phyloP scores from a whole-genome alignment of 257 asterid genomes.

The Nicotiana obtusifolia region DNA sequence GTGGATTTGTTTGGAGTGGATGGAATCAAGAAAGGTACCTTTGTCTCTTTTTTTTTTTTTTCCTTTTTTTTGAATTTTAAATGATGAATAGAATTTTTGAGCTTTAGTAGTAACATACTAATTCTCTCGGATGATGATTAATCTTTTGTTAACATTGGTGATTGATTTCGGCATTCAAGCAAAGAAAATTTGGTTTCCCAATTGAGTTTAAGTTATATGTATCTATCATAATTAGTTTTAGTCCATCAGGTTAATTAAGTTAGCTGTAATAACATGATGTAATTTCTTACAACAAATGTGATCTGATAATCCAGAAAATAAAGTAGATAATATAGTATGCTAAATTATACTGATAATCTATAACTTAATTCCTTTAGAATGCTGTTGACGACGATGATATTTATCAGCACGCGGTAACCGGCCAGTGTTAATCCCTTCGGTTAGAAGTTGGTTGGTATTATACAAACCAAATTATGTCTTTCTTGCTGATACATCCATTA shows the following conservation, averaged over 20 bases:
- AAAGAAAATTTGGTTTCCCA: not conserved
- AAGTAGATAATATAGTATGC: not conserved
- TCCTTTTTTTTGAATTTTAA: not conserved
- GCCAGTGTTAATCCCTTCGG: not conserved
- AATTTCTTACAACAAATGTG: not conserved
- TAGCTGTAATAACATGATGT: not conserved
- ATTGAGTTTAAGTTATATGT: not conserved
- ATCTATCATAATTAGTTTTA: too few species aligned
- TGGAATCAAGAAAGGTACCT: slow-evolving; percentile 21
- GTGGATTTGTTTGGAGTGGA: slow-evolving; percentile 27
- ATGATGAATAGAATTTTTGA: slow-evolving; percentile 2
- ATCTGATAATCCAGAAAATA: not conserved
- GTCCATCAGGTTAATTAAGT: not conserved
- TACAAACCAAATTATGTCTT: not conserved
- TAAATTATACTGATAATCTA: not conserved
- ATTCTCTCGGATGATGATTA: slow-evolving; percentile 4
- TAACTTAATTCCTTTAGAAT: not conserved
- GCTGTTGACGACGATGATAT: not conserved
- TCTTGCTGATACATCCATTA: not conserved
- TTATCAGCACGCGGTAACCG: not conserved
- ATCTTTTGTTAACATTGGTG: slow-evolving; percentile 12
- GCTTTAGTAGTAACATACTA: slow-evolving; percentile 1
- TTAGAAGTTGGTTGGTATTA: not conserved
- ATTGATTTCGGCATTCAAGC: slow-evolving; percentile 8
- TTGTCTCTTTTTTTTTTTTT: not conserved